Base-by-base conservation (phyloP, 345 rosid species). In the rapeseed (Brassica napus) region DNA sequence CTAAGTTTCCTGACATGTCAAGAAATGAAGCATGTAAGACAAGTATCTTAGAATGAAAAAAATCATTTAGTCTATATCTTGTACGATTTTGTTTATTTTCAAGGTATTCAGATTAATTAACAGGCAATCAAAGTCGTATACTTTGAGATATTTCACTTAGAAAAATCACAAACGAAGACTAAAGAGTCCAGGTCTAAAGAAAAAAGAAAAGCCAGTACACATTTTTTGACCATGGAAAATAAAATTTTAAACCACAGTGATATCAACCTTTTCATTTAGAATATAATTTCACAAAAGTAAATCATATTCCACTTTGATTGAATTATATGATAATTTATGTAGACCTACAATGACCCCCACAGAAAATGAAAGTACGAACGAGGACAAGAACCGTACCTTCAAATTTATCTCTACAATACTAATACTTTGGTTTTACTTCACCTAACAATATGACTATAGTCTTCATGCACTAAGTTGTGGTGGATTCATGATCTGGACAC, bases 341-440 rank as follows among this genome's bases (percentile, higher is more conserved):
- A 47, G 57, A 59, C 63, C 54, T 71, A 52, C 64, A 77, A 47
- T 23, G 42, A 2, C 28, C 64, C 64, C 34, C 30, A 1, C 5
- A 23, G 11, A 57, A 58, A 59, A 59, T 34, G 15, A 59, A 72
- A 68, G 78, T 73, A 73, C 78, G 49, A 32, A 60, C 57, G 65
- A 73, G 78, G 82, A 68, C 74, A 79, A 73, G 59, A 73, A 61
- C 78, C 78, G 82, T 79, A 79, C 82, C 58, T 15, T 73, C 74
- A 60, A 68, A 24, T 32, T 79, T 72, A 34, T 67, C 26, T 26
- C 44, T 8, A 42, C n/a, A n/a, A 39, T 9, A 39, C 47, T 39
- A 3, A 39, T 72, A 72, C 76, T 39, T 28, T 23, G 67, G 68
- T 47, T 73, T 73, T 74, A 73, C 82, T 73, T 73, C 78, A 73